These are phyloP conservation scores for Oryza punctata DNA, from an alignment of 176 grass and related monocot genomes.

Conservation along the genomic window DNA sequence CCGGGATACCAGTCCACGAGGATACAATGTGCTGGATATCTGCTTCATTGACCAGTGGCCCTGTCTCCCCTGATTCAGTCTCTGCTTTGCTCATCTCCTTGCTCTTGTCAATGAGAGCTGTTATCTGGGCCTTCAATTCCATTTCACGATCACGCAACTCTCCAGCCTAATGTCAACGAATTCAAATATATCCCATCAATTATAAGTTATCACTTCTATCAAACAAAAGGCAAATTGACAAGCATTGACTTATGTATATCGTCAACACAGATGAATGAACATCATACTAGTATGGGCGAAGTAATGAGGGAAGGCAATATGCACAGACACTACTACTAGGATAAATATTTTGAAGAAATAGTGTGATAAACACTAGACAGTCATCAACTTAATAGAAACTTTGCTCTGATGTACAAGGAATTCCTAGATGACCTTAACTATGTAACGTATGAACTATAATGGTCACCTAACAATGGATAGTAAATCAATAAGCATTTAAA, in stretches of 20 bases:
- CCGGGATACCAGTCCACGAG: conserved; percentile 91
- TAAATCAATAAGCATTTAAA: not conserved
- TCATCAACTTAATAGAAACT: not conserved
- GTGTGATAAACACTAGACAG: not conserved
- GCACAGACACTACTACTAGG: not conserved
- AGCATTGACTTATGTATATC: not conserved
- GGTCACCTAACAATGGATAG: not conserved
- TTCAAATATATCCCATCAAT: conserved; percentile 13
- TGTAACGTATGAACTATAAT: conserved; percentile 17
- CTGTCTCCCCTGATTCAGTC: conserved; percentile 57
- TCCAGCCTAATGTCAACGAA: conserved; percentile 60
- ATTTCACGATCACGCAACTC: conserved; percentile 81
- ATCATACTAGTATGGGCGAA: not conserved
- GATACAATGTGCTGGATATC: conserved; percentile 96
- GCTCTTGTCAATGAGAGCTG: conserved; percentile 74
- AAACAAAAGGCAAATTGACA: conserved; percentile 25
- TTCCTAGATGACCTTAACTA: conserved; percentile 27
- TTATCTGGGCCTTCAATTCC: conserved; percentile 79
- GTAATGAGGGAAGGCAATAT: conserved; percentile 8
- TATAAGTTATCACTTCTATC: not conserved
- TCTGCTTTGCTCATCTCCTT: conserved; percentile 88
- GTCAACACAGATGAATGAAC: conserved; percentile 17
- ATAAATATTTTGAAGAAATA: not conserved
- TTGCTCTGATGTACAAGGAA: conserved; percentile 25
- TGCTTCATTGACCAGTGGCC: conserved; percentile 77